Base-by-base conservation (phyloP, 768 basidiomycete species). In the Boletus tylopilopsis region DNA sequence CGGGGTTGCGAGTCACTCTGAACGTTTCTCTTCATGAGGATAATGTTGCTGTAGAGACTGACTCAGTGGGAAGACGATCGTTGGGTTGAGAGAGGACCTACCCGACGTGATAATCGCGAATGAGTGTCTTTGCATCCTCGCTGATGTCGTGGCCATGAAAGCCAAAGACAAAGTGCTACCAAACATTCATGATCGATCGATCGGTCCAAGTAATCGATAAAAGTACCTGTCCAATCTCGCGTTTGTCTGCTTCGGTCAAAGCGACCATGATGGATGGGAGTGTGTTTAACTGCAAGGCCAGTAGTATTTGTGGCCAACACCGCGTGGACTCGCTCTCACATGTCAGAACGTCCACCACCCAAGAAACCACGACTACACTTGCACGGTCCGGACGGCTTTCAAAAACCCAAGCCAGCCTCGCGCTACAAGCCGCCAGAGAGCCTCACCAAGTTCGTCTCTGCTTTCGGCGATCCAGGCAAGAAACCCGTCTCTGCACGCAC, bases 121-220 rank as follows among this genome's bases (percentile, higher is more conserved):
- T 83, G 47, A 87, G 76, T 0, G 68, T 73, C 56, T 69, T 74
- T 52, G 80, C 75, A 49, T 85, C 72, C 24, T 76, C 69, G 51
- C 68, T 78, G 29, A 76, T 66, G 43, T 77, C 68, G 32, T 75
- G 66, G 4, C 84, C 84, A 59, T 82, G 80, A 62, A 86, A 87
- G 16, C 86, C 85, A 53, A 84, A 71, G 13, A 88, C 80, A 57
- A 88, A 85, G 61, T 86, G 85, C 83, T 86, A 53, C n/a, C 37
- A 23, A 34, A 34, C 6, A 7, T 30, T 16, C n/a, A 34, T 34
- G 29, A 18, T n/a, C n/a, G n/a, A n/a, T n/a, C n/a, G n/a, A n/a
- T n/a, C n/a, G n/a, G n/a, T n/a, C n/a, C n/a, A n/a, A n/a, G n/a
- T n/a, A n/a, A n/a, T n/a, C n/a, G n/a, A n/a, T n/a, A n/a, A n/a